A percentile compares a stretch with the other conserved stretches of the same genome.
Conservation (phyloP, 345 rosid genomes). For the Trapa bicornis region DNA sequence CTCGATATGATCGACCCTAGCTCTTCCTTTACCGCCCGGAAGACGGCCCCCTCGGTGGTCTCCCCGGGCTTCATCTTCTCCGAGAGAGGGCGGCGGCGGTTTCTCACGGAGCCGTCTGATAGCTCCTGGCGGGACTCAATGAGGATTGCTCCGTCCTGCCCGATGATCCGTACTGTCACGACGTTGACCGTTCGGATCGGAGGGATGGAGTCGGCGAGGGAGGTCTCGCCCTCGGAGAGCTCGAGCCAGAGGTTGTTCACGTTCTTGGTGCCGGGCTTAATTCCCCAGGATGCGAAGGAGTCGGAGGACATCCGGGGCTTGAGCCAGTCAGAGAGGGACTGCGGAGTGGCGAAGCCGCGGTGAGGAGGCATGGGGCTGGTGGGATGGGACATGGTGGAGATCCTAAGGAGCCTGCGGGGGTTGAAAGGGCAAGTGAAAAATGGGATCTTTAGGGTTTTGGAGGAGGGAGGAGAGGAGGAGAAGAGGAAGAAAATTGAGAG, state of each 20-base stretch:
- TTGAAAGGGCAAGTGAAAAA: too few relatives aligned
- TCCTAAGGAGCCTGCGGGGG: conserved; percentile 34
- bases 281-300: conserved; percentile 77
- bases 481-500: too few relatives aligned
- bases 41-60: conserved; percentile 41
- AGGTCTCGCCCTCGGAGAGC: conserved; percentile 67
- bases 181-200: conserved; percentile 73
- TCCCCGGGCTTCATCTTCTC: conserved; percentile 90
- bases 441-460: too few relatives aligned
- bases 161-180: conserved; percentile 44
- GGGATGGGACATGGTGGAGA: conserved; percentile 34
- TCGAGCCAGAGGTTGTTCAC: conserved; percentile 96
- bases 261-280: conserved; percentile 89
- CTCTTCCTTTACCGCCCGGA: conserved; percentile 74
- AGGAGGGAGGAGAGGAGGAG: too few relatives aligned
- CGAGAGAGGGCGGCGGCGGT: conserved; percentile 57
- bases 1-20: conserved; percentile 41
- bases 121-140: conserved; percentile 73
- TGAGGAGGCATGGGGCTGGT: conserved; percentile 7
- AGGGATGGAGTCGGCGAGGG: conserved; percentile 53
- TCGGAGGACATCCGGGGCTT: conserved; percentile 70
- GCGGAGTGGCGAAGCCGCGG: conserved; percentile 49
- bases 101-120: conserved; percentile 61
- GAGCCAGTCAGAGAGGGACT: conserved; percentile 86
- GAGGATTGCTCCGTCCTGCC: conserved; percentile 24